Conservation (phyloP, 1,284 basidiomycete species). For the Ganoderma multipileum region DNA sequence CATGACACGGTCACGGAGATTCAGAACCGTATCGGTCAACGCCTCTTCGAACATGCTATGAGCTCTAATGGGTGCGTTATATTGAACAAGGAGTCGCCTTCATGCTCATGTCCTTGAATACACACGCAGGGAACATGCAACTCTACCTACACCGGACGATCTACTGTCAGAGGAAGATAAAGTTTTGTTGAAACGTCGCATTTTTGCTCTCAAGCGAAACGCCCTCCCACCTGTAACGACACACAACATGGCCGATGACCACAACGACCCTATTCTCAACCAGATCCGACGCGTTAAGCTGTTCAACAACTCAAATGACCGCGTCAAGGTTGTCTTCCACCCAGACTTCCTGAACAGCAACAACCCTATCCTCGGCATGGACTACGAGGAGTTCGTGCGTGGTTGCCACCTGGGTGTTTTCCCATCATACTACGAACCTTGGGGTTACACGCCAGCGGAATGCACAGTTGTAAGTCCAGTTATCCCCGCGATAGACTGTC, state of each 20-base stretch:
- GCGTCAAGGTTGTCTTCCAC: constrained; percentile 98
- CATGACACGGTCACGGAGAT: constrained; percentile 95
- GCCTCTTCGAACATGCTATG: constrained; percentile 94
- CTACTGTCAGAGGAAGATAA: constrained; percentile 93
- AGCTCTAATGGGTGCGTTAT: constrained; percentile 82
- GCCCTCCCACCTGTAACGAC: constrained; percentile 93
- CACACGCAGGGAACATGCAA: constrained; percentile 71
- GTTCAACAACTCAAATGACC: constrained; percentile 85
- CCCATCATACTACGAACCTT: constrained; percentile 95
- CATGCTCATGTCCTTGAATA: neutral
- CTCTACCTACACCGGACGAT: constrained; percentile 75
- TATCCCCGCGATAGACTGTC: neutral
- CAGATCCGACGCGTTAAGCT: constrained; percentile 94
- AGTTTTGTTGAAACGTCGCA: constrained; percentile 94
- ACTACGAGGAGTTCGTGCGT: constrained; percentile 98
- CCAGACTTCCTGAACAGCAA: constrained; percentile 98
- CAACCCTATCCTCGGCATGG: constrained; percentile 95
- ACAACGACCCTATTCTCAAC: constrained; percentile 91
- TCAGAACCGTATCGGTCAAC: constrained; percentile 89
- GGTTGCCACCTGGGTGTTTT: constrained; percentile 98
- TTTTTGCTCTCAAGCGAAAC: constrained; percentile 95
- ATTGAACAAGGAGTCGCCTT: constrained; percentile 8
- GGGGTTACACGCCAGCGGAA: constrained; percentile 90
- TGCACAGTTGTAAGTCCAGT: constrained; percentile 74
- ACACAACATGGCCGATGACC: constrained; percentile 98